Evolutionary conservation across 768 basidiomycete genomes (phyloP).

Genomic region (Suillus subalutaceus): DNA sequence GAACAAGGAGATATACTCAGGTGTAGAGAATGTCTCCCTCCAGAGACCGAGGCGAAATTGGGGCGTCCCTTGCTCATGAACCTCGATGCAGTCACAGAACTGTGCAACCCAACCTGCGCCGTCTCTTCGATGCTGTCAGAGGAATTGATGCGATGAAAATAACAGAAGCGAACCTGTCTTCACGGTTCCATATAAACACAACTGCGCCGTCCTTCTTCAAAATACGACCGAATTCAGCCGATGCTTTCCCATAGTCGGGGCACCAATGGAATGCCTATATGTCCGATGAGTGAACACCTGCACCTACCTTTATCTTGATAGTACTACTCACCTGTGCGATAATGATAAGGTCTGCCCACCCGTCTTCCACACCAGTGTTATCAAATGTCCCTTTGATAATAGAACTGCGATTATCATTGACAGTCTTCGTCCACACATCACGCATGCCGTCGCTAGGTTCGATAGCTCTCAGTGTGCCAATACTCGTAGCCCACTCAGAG

Average conservation of each 20-base stretch:
- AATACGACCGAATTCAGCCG: slow-evolving; percentile 76
- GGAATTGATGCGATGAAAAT: not conserved
- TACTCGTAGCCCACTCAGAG: slow-evolving; percentile 50
- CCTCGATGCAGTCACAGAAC: slow-evolving; percentile 69
- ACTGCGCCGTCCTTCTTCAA: slow-evolving; percentile 75
- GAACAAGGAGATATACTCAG: too few relatives aligned
- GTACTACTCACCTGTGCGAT: slow-evolving; percentile 65
- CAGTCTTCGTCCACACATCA: slow-evolving; percentile 58
- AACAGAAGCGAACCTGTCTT: slow-evolving; percentile 59
- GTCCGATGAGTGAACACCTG: slow-evolving; percentile 4
- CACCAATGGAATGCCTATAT: slow-evolving; percentile 93
- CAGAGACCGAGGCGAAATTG: slow-evolving; percentile 26
- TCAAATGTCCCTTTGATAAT: slow-evolving; percentile 74
- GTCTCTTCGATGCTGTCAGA: slow-evolving; percentile 40
- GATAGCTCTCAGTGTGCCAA: slow-evolving; percentile 64
- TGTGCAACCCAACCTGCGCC: slow-evolving; percentile 74
- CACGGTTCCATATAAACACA: slow-evolving; percentile 89
- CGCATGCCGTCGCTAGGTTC: slow-evolving; percentile 93
- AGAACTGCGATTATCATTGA: slow-evolving; percentile 55
- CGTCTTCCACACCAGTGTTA: slow-evolving; percentile 55
- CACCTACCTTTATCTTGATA: not conserved
- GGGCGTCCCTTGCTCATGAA: slow-evolving; percentile 71
- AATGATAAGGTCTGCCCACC: slow-evolving; percentile 78
- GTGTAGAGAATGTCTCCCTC: too few relatives aligned
- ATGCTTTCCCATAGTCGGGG: slow-evolving; percentile 72